Percentiles rank a stretch among this genome's conserved stretches.
Conservation (phyloP, 257 asterid genomes). For the Paulownia fortunei region DNA sequence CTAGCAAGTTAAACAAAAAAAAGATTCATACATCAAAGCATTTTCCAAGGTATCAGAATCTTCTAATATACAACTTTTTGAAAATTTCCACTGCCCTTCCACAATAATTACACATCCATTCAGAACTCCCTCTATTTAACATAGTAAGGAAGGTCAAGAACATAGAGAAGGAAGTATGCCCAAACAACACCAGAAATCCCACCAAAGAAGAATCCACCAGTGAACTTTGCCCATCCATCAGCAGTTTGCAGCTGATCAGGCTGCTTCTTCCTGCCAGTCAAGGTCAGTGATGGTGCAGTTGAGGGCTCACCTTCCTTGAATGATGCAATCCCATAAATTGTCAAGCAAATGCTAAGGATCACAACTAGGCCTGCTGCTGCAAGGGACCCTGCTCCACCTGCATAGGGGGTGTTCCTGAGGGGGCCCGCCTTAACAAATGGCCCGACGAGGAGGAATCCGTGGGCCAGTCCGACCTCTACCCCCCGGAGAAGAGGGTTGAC, state of each 20-base stretch:
- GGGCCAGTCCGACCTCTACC: slow-evolving; percentile 78
- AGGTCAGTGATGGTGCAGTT: slow-evolving; percentile 65
- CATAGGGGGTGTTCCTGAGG: slow-evolving; percentile 60
- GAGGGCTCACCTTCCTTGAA: slow-evolving; percentile 83
- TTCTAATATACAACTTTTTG: slow-evolving; percentile 32
- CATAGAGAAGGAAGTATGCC: slow-evolving; percentile 89
- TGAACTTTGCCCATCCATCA: slow-evolving; percentile 87
- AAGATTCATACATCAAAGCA: background rate
- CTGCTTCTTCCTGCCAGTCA: slow-evolving; percentile 76
- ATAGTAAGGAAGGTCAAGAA: slow-evolving; percentile 80
- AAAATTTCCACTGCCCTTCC: background rate
- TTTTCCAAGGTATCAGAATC: background rate
- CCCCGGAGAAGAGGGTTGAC: slow-evolving; percentile 73
- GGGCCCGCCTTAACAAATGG: slow-evolving; percentile 82
- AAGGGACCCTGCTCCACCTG: slow-evolving; percentile 69
- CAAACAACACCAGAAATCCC: slow-evolving; percentile 88
- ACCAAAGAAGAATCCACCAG: slow-evolving; percentile 89
- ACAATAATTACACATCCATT: slow-evolving; percentile 10
- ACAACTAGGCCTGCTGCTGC: slow-evolving; percentile 80
- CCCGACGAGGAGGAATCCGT: slow-evolving; percentile 75
- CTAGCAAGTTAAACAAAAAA: background rate
- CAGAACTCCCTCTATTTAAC: slow-evolving; percentile 46
- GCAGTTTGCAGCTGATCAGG: slow-evolving; percentile 86
- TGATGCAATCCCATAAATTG: slow-evolving; percentile 70
- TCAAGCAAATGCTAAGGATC: slow-evolving; percentile 64